Conservation (phyloP, 73 alveolate species). For the Effrenium voratum region DNA sequence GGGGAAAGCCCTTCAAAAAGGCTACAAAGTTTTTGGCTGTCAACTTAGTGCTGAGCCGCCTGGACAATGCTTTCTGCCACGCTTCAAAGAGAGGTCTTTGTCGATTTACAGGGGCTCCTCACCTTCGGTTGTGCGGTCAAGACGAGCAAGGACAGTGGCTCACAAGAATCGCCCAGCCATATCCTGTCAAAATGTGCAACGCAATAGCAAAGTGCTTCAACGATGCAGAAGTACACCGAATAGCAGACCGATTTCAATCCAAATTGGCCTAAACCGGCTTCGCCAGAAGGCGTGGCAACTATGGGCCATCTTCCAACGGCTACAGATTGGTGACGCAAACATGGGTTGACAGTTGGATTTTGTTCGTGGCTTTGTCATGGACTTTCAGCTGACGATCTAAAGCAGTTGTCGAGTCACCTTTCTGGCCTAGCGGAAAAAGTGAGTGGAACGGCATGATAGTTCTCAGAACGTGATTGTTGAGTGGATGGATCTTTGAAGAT, state of each 20-base stretch:
- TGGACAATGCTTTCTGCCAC: neutral
- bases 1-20: slow-evolving; percentile 37
- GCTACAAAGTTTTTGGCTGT: slow-evolving; percentile 7
- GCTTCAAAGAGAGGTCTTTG: neutral
- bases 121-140: neutral
- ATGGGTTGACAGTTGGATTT: neutral
- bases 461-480: no score
- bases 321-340: neutral
- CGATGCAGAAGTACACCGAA: neutral
- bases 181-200: neutral
- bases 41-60: neutral
- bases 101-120: neutral
- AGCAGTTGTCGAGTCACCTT: neutral
- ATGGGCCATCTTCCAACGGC: neutral
- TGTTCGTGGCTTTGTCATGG: neutral
- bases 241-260: neutral
- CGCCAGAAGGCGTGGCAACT: slow-evolving; percentile 7
- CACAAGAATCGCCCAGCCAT: neutral
- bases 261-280: neutral
- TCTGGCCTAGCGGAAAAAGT: neutral
- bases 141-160: neutral
- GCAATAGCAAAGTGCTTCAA: neutral
- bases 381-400: neutral
- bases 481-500: no score
- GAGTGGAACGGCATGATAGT: neutral